These are phyloP conservation scores for Guyanaporus albipodus DNA, from an alignment of 768 basidiomycete genomes.

Conservation along the genomic window DNA sequence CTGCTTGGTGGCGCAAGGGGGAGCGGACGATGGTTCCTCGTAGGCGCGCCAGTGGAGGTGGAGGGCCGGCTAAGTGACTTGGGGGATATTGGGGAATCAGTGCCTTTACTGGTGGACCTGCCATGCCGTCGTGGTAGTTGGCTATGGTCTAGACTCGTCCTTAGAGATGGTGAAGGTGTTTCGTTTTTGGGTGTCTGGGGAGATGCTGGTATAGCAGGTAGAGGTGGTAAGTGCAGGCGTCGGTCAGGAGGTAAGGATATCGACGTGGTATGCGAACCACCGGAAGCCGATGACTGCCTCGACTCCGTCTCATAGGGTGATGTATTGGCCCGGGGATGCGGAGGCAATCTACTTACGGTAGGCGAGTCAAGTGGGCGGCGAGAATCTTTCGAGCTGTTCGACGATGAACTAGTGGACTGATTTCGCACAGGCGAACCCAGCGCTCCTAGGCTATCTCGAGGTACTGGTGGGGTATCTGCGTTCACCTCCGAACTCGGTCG, in stretches of 20 bases:
- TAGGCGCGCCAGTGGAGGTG: slow-evolving; percentile 35
- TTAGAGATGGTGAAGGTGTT: slow-evolving; percentile 15
- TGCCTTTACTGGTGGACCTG: slow-evolving; percentile 1
- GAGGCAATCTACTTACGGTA: slow-evolving; percentile 3
- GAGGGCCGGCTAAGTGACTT: slow-evolving; percentile 34
- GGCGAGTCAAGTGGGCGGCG: slow-evolving; percentile 21
- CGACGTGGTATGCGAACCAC: slow-evolving; percentile 7
- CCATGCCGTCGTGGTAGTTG: slow-evolving; percentile 11
- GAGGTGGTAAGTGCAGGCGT: slow-evolving; percentile 13
- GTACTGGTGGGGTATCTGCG: slow-evolving; percentile 11
- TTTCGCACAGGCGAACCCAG: slow-evolving; percentile 18
- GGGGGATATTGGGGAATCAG: slow-evolving; percentile 1
- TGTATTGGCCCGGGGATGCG: neutral
- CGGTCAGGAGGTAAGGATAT: slow-evolving; percentile 8
- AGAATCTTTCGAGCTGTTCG: slow-evolving; percentile 26
- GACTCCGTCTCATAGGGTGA: slow-evolving; percentile 12
- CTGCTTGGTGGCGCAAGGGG: neutral
- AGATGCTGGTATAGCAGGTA: slow-evolving; percentile 31
- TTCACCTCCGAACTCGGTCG: slow-evolving; percentile 23
- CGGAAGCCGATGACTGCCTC: slow-evolving; percentile 25
- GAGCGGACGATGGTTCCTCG: slow-evolving; percentile 6
- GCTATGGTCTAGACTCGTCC: slow-evolving; percentile 17
- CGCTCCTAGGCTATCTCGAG: slow-evolving; percentile 8
- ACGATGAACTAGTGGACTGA: slow-evolving; percentile 21
- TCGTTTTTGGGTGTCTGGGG: slow-evolving; percentile 19